A percentile compares a stretch with the other conserved stretches of the same genome.
Evolutionary conservation across 192 early-diverging fungal genomes (phyloP).

Genomic region (Coemansia nantahalensis): DNA sequence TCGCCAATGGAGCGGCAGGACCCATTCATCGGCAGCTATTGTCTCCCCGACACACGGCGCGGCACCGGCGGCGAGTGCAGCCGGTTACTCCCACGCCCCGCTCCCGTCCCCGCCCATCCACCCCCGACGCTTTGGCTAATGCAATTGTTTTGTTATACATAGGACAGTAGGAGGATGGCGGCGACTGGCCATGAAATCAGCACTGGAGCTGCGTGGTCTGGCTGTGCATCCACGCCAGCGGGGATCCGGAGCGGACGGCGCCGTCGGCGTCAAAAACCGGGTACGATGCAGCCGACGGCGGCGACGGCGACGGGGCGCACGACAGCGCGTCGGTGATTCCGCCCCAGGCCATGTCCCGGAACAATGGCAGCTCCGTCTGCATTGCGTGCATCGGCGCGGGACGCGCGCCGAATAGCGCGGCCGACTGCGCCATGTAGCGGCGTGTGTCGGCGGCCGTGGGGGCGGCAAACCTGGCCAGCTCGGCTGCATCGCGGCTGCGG

Average conservation of each 20-base stretch:
- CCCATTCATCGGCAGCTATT: too few relatives aligned
- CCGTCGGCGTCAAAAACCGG: conserved; percentile 32
- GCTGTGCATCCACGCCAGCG: conserved; percentile 39
- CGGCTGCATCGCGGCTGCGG: not conserved
- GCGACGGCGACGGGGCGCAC: conserved; percentile 1
- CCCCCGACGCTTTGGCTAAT: too few relatives aligned
- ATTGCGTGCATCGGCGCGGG: conserved; percentile 2
- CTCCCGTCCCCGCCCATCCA: too few relatives aligned
- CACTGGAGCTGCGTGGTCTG: conserved; percentile 29
- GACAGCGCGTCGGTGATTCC: not conserved
- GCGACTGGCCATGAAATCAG: too few relatives aligned
- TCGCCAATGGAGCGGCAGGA: too few relatives aligned
- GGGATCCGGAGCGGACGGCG: conserved; percentile 36
- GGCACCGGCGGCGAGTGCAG: too few relatives aligned
- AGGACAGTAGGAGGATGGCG: too few relatives aligned
- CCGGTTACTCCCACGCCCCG: too few relatives aligned
- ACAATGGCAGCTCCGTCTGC: conserved; percentile 39
- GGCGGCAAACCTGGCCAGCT: conserved; percentile 7
- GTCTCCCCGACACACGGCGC: too few relatives aligned
- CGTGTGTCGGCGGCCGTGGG: conserved; percentile 39
- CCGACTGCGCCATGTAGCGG: conserved; percentile 51
- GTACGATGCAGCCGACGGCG: conserved; percentile 1
- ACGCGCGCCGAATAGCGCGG: conserved; percentile 29
- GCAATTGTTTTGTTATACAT: too few relatives aligned
- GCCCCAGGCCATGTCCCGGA: conserved; percentile 47